Evolutionary conservation across 768 basidiomycete genomes (phyloP).

Genomic region (Naematelia encephala): DNA sequence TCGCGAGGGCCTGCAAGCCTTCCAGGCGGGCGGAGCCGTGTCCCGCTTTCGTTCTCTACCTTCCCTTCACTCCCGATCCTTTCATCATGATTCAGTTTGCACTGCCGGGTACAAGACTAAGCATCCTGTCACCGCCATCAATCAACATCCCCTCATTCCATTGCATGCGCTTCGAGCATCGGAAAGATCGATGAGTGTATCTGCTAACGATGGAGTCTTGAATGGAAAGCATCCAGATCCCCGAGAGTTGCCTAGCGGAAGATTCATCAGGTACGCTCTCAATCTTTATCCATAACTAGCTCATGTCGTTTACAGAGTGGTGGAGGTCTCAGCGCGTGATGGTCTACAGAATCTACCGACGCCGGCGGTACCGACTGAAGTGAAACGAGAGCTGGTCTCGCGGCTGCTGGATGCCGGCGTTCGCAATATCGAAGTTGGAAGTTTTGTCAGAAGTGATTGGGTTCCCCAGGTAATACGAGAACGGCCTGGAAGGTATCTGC

Average conservation of each 20-base stretch:
- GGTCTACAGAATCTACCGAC: slow-evolving; percentile 83
- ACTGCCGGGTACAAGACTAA: too few relatives aligned
- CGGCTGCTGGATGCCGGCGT: slow-evolving; percentile 67
- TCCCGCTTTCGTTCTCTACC: too few relatives aligned
- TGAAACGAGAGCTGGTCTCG: slow-evolving; percentile 77
- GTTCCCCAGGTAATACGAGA: slow-evolving; percentile 70
- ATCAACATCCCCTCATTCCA: not conserved
- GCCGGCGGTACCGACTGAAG: slow-evolving; percentile 63
- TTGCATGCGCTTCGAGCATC: not conserved
- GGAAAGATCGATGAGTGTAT: too few relatives aligned
- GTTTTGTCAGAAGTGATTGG: slow-evolving; percentile 91
- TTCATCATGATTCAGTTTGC: not conserved
- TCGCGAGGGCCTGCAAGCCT: too few relatives aligned
- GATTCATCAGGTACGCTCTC: slow-evolving; percentile 15
- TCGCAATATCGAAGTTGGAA: slow-evolving; percentile 73
- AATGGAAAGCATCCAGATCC: too few relatives aligned
- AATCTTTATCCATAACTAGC: not conserved
- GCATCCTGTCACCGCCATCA: too few relatives aligned
- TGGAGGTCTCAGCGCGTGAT: slow-evolving; percentile 88
- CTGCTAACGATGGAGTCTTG: too few relatives aligned
- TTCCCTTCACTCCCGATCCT: not conserved
- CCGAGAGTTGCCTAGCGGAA: too few relatives aligned
- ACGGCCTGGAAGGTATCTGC: not conserved
- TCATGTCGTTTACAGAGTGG: slow-evolving; percentile 54
- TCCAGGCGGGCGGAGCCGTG: too few relatives aligned